These are phyloP conservation scores for Colletotrichum sp. DNA, from an alignment of 2,329 filamentous ascomycete species.

Conservation along the genomic window DNA sequence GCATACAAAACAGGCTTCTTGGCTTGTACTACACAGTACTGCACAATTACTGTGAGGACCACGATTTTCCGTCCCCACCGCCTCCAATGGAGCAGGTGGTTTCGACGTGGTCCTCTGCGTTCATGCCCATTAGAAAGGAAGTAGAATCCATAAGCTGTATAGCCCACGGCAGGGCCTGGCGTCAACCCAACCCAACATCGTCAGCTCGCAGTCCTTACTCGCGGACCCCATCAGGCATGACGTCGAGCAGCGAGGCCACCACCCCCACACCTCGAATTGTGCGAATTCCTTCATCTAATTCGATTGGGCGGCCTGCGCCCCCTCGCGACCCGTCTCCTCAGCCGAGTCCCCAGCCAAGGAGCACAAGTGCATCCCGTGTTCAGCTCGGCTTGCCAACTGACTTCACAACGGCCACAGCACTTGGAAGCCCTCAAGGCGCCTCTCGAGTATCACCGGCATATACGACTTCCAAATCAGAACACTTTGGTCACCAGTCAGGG, in stretches of 20 bases:
- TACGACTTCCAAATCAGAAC: slow-evolving; percentile 27
- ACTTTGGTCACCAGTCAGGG: slow-evolving; percentile 30
- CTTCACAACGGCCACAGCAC: slow-evolving; percentile 47
- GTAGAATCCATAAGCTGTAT: slow-evolving; percentile 70
- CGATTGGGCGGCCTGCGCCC: slow-evolving; percentile 23
- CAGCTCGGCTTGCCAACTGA: slow-evolving; percentile 44
- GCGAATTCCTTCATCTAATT: slow-evolving; percentile 39
- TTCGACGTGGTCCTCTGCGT: slow-evolving; percentile 66
- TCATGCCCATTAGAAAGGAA: slow-evolving; percentile 67
- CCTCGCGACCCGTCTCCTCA: slow-evolving; percentile 27
- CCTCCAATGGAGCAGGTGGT: slow-evolving; percentile 76
- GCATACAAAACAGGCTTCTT: slow-evolving; percentile 79
- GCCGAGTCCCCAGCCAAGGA: slow-evolving; percentile 32
- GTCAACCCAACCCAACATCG: slow-evolving; percentile 45
- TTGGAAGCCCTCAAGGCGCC: slow-evolving; percentile 36
- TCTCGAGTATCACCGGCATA: slow-evolving; percentile 31
- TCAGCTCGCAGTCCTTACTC: slow-evolving; percentile 36
- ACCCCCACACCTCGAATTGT: slow-evolving; percentile 34
- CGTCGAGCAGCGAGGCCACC: slow-evolving; percentile 21
- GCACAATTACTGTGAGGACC: slow-evolving; percentile 73
- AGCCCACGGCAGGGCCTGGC: slow-evolving; percentile 69
- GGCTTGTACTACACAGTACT: slow-evolving; percentile 80
- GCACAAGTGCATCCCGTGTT: slow-evolving; percentile 26
- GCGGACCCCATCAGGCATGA: slow-evolving; percentile 46
- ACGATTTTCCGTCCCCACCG: slow-evolving; percentile 73